Base-by-base conservation (phyloP, 495 filamentous ascomycete species). In the Hypoxylon subgilvum region DNA sequence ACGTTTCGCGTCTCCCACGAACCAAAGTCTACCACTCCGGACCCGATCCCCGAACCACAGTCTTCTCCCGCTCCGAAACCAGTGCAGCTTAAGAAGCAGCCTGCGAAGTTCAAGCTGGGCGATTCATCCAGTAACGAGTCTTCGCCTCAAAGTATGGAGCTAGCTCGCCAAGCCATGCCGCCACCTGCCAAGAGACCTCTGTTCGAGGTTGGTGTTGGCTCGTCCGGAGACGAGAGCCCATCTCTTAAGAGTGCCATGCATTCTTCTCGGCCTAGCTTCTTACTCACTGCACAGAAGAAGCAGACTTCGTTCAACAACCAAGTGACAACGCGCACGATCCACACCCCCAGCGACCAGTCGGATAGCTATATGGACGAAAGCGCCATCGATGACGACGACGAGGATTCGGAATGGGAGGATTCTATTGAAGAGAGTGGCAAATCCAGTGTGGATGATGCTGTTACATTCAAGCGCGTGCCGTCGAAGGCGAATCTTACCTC, bases 371-470 rank as follows among this genome's bases (percentile, higher is more conserved):
- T 89, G 22, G 88, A 87, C 3, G 90, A 94, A 70, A 90, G 88
- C 61, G 89, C 89, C 18, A 91, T 91, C 39, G 91, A 95, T 49
- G 91, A 96, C 44, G 89, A 92, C 34, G 93, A 95, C 35, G 89
- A 92, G 39, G 88, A 88, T 19, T 90, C 80, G 1, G 89, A 94
- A 50, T 96, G 91, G 91, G 92, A 96, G 69, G 93, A 96, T 61
- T 94, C 91, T 6, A 83, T 88, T n/a, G 91, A 91, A 25, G 89
- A 95, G 53, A 95, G 86, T 63, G 90, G 85, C 17, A 86, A 84
- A 46, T 89, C 90, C 0, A 93, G 87, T 65, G 79, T 89, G 18
- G 88, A 93, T 48, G 90, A 94, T 14, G 85, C 84, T 54, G 76
- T 84, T 46, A 76, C 89, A 60, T 97, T 97, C 79, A 84, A 90